These are phyloP conservation scores for Cucurbita pepo DNA, from an alignment of 306 rosid genomes.

Conservation along the genomic window DNA sequence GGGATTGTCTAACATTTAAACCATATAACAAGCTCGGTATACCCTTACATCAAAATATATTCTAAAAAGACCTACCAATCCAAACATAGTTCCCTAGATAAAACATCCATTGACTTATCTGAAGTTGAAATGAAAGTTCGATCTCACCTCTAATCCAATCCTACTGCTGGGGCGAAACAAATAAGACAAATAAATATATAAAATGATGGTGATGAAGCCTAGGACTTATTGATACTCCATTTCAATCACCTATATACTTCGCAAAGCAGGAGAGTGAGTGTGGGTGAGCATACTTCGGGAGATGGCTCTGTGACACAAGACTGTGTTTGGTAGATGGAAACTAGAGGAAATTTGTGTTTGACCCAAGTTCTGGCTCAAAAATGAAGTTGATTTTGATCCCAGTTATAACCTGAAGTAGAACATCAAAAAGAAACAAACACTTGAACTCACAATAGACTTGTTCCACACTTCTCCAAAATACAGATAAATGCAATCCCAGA, in stretches of 20 bases:
- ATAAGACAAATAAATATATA: too few species aligned
- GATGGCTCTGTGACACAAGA: not conserved
- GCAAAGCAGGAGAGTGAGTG: not conserved
- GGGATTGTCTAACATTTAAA: not conserved
- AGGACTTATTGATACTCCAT: not conserved
- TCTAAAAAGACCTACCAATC: not conserved
- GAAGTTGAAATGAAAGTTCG: not conserved
- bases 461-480: not conserved
- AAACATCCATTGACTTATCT: not conserved
- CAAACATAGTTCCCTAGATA: not conserved
- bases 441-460: not conserved
- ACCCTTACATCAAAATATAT: not conserved
- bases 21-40: not conserved
- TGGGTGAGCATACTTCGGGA: not conserved
- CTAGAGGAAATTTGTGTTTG: not conserved
- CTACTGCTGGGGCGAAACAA: not conserved
- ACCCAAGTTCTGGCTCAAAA: not conserved
- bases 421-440: not conserved
- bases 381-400: not conserved
- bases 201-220: too few species aligned
- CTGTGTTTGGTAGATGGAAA: not conserved
- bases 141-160: not conserved
- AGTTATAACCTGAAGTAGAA: not conserved
- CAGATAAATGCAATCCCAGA: not conserved
- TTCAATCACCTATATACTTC: not conserved